These are phyloP conservation scores for Zygoascus biomembranicola DNA, from an alignment of 805 yeast genomes.

Conservation along the genomic window DNA sequence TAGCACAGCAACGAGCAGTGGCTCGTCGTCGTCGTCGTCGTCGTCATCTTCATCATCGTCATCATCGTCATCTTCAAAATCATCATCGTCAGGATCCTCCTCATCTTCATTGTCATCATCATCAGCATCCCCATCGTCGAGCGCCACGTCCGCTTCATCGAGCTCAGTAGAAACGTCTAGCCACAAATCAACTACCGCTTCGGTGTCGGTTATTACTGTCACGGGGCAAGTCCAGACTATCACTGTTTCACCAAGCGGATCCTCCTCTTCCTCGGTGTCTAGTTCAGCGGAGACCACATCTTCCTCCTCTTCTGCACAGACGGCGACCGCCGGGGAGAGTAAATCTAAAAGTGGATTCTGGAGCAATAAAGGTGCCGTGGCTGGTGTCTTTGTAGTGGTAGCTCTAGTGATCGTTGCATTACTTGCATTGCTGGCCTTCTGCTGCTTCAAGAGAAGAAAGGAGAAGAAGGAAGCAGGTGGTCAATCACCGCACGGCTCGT, in stretches of 20 bases:
- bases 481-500: not conserved
- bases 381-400: constrained; percentile 76
- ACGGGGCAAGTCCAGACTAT: constrained; percentile 21
- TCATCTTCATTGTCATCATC: constrained; percentile 10
- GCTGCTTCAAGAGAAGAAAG: constrained; percentile 19
- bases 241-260: constrained; percentile 17
- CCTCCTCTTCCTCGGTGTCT: constrained; percentile 10
- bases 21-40: constrained; percentile 5
- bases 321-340: constrained; percentile 3
- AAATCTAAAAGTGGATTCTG: constrained; percentile 37
- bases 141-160: constrained; percentile 18
- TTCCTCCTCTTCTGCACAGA: constrained; percentile 7
- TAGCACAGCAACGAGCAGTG: not conserved
- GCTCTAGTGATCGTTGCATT: constrained; percentile 51
- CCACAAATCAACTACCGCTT: not conserved
- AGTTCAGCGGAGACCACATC: constrained; percentile 7
- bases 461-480: not conserved
- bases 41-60: constrained; percentile 3
- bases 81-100: constrained; percentile 11
- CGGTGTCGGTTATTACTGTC: not conserved
- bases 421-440: constrained; percentile 38
- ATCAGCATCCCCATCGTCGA: constrained; percentile 5
- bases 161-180: constrained; percentile 5
- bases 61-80: constrained; percentile 13
- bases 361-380: constrained; percentile 66